Base-by-base conservation (phyloP, 805 yeast species). In the Ogataea wickerhamii region DNA sequence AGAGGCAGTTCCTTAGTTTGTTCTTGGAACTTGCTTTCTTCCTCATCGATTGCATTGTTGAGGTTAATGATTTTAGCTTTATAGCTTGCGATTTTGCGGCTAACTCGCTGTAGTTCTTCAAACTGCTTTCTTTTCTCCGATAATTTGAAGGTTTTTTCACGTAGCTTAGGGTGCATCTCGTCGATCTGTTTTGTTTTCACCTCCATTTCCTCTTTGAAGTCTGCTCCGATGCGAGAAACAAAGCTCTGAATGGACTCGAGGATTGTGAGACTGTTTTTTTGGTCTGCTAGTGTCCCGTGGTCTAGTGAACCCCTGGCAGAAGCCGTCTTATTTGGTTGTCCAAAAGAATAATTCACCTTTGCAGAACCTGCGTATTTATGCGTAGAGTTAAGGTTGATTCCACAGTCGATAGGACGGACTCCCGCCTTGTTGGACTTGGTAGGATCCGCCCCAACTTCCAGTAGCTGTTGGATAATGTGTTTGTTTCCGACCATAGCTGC, bases 401-500 rank as follows among this genome's bases (percentile, higher is more conserved):
- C 95, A 63, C 85, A 91, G 63, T 93, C 98, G 11, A 71, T 64
- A 3, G 98, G 95, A 44, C 84, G 77, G 23, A 91, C 71, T 0
- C 96, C 96, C 4, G 91, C 83, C 35, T 85, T 82, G 58, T 93
- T 93, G 4, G 87, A 76, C 33, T 87, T 71, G 23, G 71, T 70
- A 4, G 85, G 77, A 55, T 89, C 85, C 1, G 97, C 97, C 25
- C 97, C 96, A 39, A 86, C 83, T 45, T 86, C 89, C 36, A 93
- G 61, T 34, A 93, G 69, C 45, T 83, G 86, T 45, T 84, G 87
- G 7, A 84, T 89, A 39, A 93, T 74, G 31, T 83, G 79, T 32
- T 79, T 76, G 57, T 86, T 84, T 6, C 95, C 95, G 18, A 93
- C 76, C 51, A 94, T 75, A 0, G 97, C 93, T 0, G 95, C 94